A percentile compares a stretch with the other conserved stretches of the same genome.
phyloP scores from a whole-genome alignment of 2,329 filamentous ascomycete genomes.

The Corniculantispora saksenae region DNA sequence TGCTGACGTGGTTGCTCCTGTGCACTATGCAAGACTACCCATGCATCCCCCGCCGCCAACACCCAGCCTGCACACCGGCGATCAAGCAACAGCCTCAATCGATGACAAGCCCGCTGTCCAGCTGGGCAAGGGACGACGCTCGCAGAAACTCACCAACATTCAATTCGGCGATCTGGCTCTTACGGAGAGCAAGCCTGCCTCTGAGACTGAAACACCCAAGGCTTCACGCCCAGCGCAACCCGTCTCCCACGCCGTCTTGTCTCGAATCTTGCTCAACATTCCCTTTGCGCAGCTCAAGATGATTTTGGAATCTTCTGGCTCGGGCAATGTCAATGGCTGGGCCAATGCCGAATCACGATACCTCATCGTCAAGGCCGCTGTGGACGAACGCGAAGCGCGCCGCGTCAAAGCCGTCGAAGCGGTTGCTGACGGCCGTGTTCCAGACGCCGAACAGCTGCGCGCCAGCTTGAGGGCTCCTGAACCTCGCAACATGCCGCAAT shows the following conservation, averaged over 20 bases:
- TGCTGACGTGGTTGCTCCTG: conserved; percentile 38
- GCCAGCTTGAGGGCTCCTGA: conserved; percentile 39
- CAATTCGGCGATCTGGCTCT: conserved; percentile 68
- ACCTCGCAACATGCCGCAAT: conserved; percentile 42
- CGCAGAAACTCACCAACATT: conserved; percentile 60
- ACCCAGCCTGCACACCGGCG: conserved; percentile 1
- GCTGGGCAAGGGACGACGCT: conserved; percentile 42
- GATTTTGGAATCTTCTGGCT: conserved; percentile 60
- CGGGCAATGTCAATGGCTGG: conserved; percentile 54
- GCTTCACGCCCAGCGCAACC: conserved; percentile 28
- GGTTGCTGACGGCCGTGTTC: conserved; percentile 38
- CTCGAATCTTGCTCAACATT: conserved; percentile 68
- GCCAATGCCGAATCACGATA: conserved; percentile 49
- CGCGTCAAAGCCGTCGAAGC: conserved; percentile 50
- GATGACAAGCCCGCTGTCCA: conserved; percentile 42
- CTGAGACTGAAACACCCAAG: conserved; percentile 32
- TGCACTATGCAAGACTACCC: conserved; percentile 44
- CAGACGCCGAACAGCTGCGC: conserved; percentile 37
- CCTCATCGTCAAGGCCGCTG: conserved; percentile 49
- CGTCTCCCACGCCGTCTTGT: conserved; percentile 53
- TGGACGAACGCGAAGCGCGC: conserved; percentile 59
- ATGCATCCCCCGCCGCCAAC: conserved; percentile 25
- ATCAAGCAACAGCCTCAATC: conserved; percentile 24
- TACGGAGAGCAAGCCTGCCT: conserved; percentile 28
- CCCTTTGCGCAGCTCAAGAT: conserved; percentile 68